Conservation (phyloP, 2,329 filamentous ascomycete genomes). For the Pestalotiopsis sp. region DNA sequence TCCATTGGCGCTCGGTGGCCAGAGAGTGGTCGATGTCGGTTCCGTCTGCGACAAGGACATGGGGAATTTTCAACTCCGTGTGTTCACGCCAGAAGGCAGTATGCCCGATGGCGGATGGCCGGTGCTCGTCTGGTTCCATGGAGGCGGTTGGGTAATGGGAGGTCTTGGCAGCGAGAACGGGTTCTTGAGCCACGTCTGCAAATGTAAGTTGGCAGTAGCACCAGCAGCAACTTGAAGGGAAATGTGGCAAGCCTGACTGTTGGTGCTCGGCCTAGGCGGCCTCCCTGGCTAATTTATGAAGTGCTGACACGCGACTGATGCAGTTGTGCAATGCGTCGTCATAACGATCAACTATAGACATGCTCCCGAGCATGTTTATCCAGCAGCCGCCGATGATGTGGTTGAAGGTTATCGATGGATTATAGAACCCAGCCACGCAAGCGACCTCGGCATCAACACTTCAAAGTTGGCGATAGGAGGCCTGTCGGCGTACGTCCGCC, state of each 20-base stretch:
- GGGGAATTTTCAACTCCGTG: slow-evolving; percentile 30
- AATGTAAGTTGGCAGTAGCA: slow-evolving; percentile 15
- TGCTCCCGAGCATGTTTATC: slow-evolving; percentile 17
- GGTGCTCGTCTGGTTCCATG: slow-evolving; percentile 41
- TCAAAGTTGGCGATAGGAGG: slow-evolving; percentile 14
- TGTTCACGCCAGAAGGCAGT: slow-evolving; percentile 31
- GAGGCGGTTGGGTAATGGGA: slow-evolving; percentile 42
- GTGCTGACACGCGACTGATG: neutral
- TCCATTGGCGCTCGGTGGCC: slow-evolving; percentile 28
- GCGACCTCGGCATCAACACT: neutral
- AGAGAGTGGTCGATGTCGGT: slow-evolving; percentile 20
- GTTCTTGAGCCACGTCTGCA: slow-evolving; percentile 34
- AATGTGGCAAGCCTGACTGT: neutral
- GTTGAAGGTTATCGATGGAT: slow-evolving; percentile 14
- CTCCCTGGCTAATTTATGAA: neutral
- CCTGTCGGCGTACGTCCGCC: slow-evolving; percentile 12
- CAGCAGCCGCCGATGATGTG: slow-evolving; percentile 15
- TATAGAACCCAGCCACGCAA: neutral
- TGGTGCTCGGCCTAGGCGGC: neutral
- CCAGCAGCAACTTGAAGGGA: neutral
- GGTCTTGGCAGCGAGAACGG: slow-evolving; percentile 35
- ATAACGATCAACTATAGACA: slow-evolving; percentile 15
- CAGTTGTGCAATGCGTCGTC: slow-evolving; percentile 10
- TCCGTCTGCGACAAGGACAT: slow-evolving; percentile 28
- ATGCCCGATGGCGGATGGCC: slow-evolving; percentile 34